Conservation (phyloP, 345 rosid genomes). For the Tarenaya hassleriana region DNA sequence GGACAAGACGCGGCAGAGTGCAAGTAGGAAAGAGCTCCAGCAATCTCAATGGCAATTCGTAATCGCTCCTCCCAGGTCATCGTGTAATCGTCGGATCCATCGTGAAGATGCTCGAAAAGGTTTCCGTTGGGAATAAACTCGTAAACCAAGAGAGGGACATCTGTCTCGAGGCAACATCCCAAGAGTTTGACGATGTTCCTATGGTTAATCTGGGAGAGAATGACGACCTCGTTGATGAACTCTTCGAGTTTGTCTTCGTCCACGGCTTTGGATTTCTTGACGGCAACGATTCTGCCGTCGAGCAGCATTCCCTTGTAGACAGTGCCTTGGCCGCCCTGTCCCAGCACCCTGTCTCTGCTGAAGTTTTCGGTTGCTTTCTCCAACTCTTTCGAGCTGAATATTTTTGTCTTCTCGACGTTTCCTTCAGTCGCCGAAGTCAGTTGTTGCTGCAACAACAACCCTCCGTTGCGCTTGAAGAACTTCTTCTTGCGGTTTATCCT, state of each 20-base stretch:
- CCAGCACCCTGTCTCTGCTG: conserved; percentile 22
- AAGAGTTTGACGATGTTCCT: conserved; percentile 39
- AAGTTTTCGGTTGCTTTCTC: conserved; percentile 25
- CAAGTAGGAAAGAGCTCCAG: conserved; percentile 34
- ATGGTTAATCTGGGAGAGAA: conserved; percentile 46
- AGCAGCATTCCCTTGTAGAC: conserved; percentile 40
- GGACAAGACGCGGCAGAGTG: conserved; percentile 38
- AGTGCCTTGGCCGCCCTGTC: conserved; percentile 31
- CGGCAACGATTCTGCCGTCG: conserved; percentile 32
- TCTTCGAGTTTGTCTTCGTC: conserved; percentile 38
- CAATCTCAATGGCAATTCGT: conserved; percentile 29
- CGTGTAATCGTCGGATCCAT: conserved; percentile 2
- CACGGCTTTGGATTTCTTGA: conserved; percentile 37
- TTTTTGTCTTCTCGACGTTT: conserved; percentile 21
- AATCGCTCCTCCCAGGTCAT: conserved; percentile 38
- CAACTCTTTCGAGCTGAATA: conserved; percentile 27
- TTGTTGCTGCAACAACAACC: conserved; percentile 33
- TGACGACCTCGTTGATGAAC: conserved; percentile 43
- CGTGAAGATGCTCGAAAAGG: conserved; percentile 33
- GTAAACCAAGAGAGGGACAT: conserved; percentile 41
- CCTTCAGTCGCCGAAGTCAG: conserved; percentile 17
- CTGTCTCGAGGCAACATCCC: conserved; percentile 46
- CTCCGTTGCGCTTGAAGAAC: conserved; percentile 32
- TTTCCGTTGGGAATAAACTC: conserved; percentile 41
- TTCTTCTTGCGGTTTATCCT: conserved; percentile 16